Percentiles rank a stretch among this genome's conserved stretches.
Conservation (phyloP, 306 rosid species). For the Lathyrus aphaca region DNA sequence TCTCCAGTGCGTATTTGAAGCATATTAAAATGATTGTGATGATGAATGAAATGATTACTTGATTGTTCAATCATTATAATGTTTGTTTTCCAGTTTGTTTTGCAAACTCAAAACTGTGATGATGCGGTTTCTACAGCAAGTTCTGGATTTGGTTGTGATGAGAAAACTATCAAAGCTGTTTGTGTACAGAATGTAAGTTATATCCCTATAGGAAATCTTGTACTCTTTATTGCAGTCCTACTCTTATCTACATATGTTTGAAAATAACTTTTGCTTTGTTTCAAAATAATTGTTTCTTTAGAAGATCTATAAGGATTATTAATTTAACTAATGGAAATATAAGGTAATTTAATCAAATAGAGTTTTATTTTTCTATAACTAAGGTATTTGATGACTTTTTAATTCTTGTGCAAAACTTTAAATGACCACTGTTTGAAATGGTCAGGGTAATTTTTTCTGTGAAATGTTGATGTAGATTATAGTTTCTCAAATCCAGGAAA, state of each 20-base stretch:
- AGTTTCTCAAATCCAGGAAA: conserved; percentile 3
- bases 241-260: neutral
- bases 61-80: conserved; percentile 15
- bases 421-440: neutral
- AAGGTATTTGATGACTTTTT: conserved; percentile 1
- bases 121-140: conserved; percentile 58
- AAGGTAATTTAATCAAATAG: neutral
- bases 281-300: neutral
- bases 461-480: neutral
- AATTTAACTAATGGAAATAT: neutral
- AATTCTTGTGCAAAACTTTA: neutral
- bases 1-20: conserved; percentile 33
- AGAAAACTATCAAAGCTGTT: conserved; percentile 64
- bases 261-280: neutral
- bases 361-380: neutral
- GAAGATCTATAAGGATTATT: neutral
- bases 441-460: neutral
- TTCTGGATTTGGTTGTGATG: conserved; percentile 69
- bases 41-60: conserved; percentile 18
- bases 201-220: neutral
- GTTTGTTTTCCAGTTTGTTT: conserved; percentile 51
- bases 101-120: conserved; percentile 43
- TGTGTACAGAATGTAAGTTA: conserved; percentile 62
- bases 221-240: conserved; percentile 21
- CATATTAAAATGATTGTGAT: conserved; percentile 21